Evolutionary conservation across 139 green algal genomes (phyloP), one percentile per base, ranked within the genome.

Genomic region (Tetratostichococcus sp.): DNA sequence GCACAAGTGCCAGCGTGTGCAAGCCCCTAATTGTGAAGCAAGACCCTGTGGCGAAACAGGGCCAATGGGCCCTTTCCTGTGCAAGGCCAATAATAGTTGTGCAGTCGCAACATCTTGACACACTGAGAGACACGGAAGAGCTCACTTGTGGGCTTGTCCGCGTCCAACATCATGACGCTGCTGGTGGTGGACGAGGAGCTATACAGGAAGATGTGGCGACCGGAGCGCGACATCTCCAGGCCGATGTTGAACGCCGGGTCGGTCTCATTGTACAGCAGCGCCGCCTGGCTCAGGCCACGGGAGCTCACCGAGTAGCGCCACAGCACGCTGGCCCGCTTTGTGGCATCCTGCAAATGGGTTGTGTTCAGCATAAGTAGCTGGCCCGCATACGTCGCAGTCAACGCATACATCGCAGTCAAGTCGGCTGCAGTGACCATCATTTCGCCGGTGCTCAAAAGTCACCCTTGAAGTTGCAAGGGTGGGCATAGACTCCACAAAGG

Each of bases 381-480:
- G 71, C 93, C 86, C 83, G n/a, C n/a, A n/a, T n/a, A n/a, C n/a
- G n/a, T n/a, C n/a, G n/a, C 90, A 85, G 11, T 80, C 71, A 6
- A 87, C 78, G 67, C 86, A 88, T 66, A 87, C 86, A 2, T 85
- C n/a, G n/a, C n/a, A n/a, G n/a, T n/a, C n/a, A n/a, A n/a, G 39
- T 11, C 39, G 39, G 39, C 39, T 50, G 39, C 39, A 50, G n/a
- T n/a, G n/a, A n/a, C n/a, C n/a, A n/a, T n/a, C n/a, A n/a, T n/a
- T n/a, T n/a, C n/a, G n/a, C n/a, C n/a, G n/a, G n/a, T n/a, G n/a
- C n/a, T n/a, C n/a, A n/a, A n/a, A n/a, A n/a, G n/a, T n/a, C n/a
- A n/a, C n/a, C n/a, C n/a, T n/a, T n/a, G n/a, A n/a, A n/a, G n/a
- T n/a, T n/a, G n/a, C n/a, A n/a, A n/a, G n/a, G n/a, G n/a, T n/a